Evolutionary conservation across 2,329 filamentous ascomycete species (phyloP).

Genomic region (Curvularia verruculosa): DNA sequence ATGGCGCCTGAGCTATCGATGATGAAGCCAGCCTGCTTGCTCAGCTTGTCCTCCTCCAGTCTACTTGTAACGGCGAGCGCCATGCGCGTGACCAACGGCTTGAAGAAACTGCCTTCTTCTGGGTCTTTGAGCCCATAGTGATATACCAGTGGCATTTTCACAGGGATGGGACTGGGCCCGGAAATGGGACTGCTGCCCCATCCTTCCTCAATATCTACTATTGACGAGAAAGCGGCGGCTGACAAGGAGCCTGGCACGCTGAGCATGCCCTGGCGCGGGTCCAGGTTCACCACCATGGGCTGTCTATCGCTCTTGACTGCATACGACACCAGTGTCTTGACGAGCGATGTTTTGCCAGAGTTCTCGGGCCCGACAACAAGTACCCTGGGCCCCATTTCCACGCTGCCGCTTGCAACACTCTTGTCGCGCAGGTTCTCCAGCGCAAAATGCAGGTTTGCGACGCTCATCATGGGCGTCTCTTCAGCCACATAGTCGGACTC

Average conservation of each 20-base stretch:
- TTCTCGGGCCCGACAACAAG: conserved; percentile 79
- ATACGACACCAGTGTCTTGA: conserved; percentile 78
- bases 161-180: conserved; percentile 83
- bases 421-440: conserved; percentile 74
- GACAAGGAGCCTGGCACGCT: conserved; percentile 75
- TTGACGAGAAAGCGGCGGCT: conserved; percentile 82
- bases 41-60: conserved; percentile 74
- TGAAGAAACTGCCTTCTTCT: conserved; percentile 73
- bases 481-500: conserved; percentile 72
- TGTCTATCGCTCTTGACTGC: conserved; percentile 75
- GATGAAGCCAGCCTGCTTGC: conserved; percentile 77
- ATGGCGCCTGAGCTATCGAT: conserved; percentile 81
- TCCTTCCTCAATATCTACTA: conserved; percentile 86
- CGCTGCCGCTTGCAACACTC: conserved; percentile 52
- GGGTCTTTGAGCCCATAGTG: conserved; percentile 79
- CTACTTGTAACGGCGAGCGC: conserved; percentile 79
- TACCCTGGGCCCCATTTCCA: conserved; percentile 73
- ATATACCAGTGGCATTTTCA: conserved; percentile 91
- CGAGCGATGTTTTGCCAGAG: conserved; percentile 82
- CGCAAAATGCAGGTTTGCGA: conserved; percentile 86
- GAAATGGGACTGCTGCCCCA: conserved; percentile 92
- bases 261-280: conserved; percentile 71
- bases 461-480: conserved; percentile 80
- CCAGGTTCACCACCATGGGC: conserved; percentile 82
- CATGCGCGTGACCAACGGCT: conserved; percentile 74